Evolutionary conservation across 73 alveolate species (phyloP).

Genomic region (Paramecium primaurelia): DNA sequence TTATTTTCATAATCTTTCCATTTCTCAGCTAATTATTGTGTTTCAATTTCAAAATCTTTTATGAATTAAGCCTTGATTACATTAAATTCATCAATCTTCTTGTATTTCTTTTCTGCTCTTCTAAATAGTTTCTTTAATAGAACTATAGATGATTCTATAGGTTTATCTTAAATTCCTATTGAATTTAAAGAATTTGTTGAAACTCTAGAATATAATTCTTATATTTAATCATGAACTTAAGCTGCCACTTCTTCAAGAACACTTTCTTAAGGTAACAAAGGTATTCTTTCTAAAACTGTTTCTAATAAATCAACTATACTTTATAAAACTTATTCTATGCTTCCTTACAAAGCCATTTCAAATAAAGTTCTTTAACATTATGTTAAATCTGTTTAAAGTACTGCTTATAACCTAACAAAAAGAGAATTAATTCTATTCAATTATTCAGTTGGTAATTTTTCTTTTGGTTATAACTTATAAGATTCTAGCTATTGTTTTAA

Average conservation of each 20-base stretch:
- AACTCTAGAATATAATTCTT: background rate
- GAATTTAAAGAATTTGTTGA: background rate
- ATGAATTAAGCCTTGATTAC: background rate
- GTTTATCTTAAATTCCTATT: background rate
- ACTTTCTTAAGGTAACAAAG: slow-evolving; percentile 11
- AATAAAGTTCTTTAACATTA: background rate
- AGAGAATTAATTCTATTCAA: slow-evolving; percentile 35
- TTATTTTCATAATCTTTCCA: slow-evolving; percentile 47
- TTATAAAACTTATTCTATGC: background rate
- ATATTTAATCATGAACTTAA: background rate
- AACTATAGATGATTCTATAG: background rate
- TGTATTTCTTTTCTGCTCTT: slow-evolving; percentile 36
- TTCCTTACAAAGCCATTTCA: background rate
- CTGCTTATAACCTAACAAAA: slow-evolving; percentile 10
- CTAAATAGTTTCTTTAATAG: background rate
- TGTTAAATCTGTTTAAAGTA: background rate
- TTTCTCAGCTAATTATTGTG: background rate
- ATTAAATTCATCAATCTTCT: slow-evolving; percentile 33
- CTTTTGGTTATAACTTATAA: background rate
- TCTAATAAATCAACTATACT: background rate
- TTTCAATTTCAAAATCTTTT: slow-evolving; percentile 17
- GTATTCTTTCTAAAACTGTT: background rate
- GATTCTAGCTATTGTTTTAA: background rate
- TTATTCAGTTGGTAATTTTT: background rate
- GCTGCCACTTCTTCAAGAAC: background rate